Base-by-base conservation (phyloP, 495 filamentous ascomycete genomes). In the Penicillium pulvis region DNA sequence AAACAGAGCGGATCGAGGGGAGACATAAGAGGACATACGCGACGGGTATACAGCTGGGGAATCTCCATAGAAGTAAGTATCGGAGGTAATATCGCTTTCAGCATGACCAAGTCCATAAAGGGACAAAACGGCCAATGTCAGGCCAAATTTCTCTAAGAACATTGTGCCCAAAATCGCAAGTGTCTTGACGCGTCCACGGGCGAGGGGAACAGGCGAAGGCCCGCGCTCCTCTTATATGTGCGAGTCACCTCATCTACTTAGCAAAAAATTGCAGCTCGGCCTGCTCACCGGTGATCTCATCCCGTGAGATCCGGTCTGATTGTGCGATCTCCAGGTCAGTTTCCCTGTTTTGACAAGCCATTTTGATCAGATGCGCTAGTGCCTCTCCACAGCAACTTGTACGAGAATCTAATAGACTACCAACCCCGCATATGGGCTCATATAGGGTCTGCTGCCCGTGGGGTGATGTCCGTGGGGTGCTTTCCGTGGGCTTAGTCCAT, bases 41-140 rank as follows among this genome's bases (percentile, higher is more conserved):
- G 80, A 78, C 4, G 83, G 84, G 59, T 83, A 85, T 14, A 85
- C 76, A 2, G 79, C 73, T 1, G 80, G 77, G 41, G 81, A 84
- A 53, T 81, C 70, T 23, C 83, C 84, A 63, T 87, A 85, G 56
- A 86, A 87, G 44, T 60, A 30, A 16, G 51, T 65, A 51, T 68
- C 65, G 1, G 62, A 65, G 10, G 65, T 68, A 31, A 68, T 65
- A 17, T 63, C 55, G 10, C 44, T 24, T 26, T 60, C 52, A 3
- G 63, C 50, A 43, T 66, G 26, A 19, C 54, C 51, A 10, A 66
- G 42, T 36, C 57, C 60, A 63, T 54, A 57, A 6, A 63, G 26
- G 31, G 63, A 63, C 39, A 63, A 51, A 28, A 63, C 45, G 54
- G 60, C 57, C 45, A 57, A 39, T 8, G 63, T 57, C 9, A 53